Conservation (phyloP, 495 filamentous ascomycete genomes). For the Margaritispora aquatica region DNA sequence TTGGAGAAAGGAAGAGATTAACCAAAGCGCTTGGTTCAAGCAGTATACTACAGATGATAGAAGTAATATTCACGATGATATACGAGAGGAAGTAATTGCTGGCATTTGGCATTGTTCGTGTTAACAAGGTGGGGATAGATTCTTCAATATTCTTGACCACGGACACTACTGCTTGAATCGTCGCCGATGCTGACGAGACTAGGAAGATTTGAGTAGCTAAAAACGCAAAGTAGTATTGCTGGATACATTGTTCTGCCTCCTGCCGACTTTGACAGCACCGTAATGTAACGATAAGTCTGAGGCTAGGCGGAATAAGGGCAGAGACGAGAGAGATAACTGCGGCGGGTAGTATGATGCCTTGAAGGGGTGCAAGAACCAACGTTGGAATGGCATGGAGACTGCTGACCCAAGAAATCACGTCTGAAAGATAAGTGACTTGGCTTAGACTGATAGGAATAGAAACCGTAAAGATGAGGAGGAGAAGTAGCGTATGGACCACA, state of each 20-base stretch:
- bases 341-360: constrained; percentile 63
- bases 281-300: constrained; percentile 43
- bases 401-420: constrained; percentile 44
- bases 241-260: constrained; percentile 71
- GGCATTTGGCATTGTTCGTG: constrained; percentile 67
- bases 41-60: constrained; percentile 64
- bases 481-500: constrained; percentile 50
- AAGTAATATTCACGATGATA: constrained; percentile 83
- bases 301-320: constrained; percentile 55
- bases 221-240: constrained; percentile 90
- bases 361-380: constrained; percentile 53
- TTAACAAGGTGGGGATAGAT: constrained; percentile 56
- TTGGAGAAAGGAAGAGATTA: constrained; percentile 13
- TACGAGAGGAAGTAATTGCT: constrained; percentile 94
- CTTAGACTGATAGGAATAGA: constrained; percentile 64
- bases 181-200: constrained; percentile 70
- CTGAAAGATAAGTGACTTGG: constrained; percentile 52
- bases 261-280: constrained; percentile 64
- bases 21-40: constrained; percentile 47
- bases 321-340: constrained; percentile 41
- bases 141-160: constrained; percentile 57
- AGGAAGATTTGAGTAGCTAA: constrained; percentile 92
- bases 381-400: constrained; percentile 53
- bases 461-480: constrained; percentile 68
- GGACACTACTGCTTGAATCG: constrained; percentile 56